Evolutionary conservation across 2,329 filamentous ascomycete genomes (phyloP).

Genomic region (Monosporascus sp.): DNA sequence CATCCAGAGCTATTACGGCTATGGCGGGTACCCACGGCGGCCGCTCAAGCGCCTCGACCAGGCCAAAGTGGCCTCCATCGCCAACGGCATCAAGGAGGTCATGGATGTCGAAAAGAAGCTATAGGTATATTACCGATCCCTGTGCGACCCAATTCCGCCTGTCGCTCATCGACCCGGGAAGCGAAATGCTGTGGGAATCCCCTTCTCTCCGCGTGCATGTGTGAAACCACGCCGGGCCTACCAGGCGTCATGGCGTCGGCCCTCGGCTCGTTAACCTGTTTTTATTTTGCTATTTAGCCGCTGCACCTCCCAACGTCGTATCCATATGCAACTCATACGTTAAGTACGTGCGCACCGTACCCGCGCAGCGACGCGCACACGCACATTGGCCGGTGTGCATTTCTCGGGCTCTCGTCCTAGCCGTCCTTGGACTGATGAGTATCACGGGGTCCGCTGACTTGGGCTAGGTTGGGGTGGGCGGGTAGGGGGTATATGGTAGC

Average conservation of each 20-base stretch:
- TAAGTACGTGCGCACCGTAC: too few relatives aligned
- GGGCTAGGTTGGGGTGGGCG: too few relatives aligned
- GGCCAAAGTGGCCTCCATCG: slow-evolving; percentile 47
- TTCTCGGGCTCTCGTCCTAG: too few relatives aligned
- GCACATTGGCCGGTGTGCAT: too few relatives aligned
- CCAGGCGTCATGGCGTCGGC: background rate
- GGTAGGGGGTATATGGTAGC: too few relatives aligned
- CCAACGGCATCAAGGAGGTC: slow-evolving; percentile 54
- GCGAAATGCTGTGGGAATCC: background rate
- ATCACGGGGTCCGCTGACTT: too few relatives aligned
- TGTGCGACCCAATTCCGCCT: background rate
- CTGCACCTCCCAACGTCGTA: background rate
- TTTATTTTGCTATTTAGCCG: background rate
- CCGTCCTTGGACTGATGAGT: too few relatives aligned
- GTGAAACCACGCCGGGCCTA: background rate
- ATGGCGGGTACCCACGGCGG: slow-evolving; percentile 69
- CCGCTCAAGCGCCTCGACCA: slow-evolving; percentile 64
- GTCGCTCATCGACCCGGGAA: background rate
- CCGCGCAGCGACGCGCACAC: too few relatives aligned
- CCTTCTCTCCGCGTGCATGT: background rate
- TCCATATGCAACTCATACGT: background rate
- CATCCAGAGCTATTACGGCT: slow-evolving; percentile 75
- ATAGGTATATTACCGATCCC: slow-evolving; percentile 18
- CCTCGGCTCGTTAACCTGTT: background rate
- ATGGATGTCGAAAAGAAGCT: slow-evolving; percentile 60